These are phyloP conservation scores for Penicillium olsonii DNA, from an alignment of 2,329 filamentous ascomycete species.

Conservation along the genomic window DNA sequence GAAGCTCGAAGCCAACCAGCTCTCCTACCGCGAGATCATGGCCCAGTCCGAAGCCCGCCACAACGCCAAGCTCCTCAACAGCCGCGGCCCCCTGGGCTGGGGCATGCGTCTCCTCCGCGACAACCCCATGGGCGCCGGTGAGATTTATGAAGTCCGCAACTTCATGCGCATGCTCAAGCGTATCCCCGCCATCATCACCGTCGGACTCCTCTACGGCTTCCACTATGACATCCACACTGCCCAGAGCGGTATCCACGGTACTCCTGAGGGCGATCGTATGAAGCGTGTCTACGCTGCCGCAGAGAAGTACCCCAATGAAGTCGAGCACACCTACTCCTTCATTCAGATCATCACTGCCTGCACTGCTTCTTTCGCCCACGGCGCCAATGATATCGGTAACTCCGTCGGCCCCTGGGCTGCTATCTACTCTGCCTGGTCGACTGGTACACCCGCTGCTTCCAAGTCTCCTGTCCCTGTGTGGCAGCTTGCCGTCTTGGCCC, in stretches of 20 bases:
- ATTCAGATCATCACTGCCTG: slow-evolving; percentile 56
- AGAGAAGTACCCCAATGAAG: slow-evolving; percentile 67
- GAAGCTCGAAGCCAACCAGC: slow-evolving; percentile 52
- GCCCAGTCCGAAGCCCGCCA: slow-evolving; percentile 58
- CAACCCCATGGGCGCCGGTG: slow-evolving; percentile 71
- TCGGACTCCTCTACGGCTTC: slow-evolving; percentile 68
- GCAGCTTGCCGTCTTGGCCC: slow-evolving; percentile 71
- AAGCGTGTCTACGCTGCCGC: slow-evolving; percentile 65
- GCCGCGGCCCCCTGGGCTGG: slow-evolving; percentile 73
- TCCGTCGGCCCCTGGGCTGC: slow-evolving; percentile 69
- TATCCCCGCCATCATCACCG: slow-evolving; percentile 66
- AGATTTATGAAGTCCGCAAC: slow-evolving; percentile 75
- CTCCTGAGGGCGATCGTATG: slow-evolving; percentile 73
- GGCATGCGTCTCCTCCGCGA: slow-evolving; percentile 75
- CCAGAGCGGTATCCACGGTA: slow-evolving; percentile 69
- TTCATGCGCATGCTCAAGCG: slow-evolving; percentile 64
- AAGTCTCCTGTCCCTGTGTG: slow-evolving; percentile 71
- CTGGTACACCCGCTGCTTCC: slow-evolving; percentile 60
- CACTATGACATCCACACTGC: slow-evolving; percentile 82
- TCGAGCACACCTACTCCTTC: slow-evolving; percentile 63
- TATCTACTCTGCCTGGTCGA: slow-evolving; percentile 68
- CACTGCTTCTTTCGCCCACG: slow-evolving; percentile 60
- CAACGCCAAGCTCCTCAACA: slow-evolving; percentile 64
- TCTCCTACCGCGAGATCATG: slow-evolving; percentile 64
- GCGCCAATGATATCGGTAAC: slow-evolving; percentile 76